phyloP scores from a whole-genome alignment of 768 basidiomycete species.

The Lyophyllum semitale region DNA sequence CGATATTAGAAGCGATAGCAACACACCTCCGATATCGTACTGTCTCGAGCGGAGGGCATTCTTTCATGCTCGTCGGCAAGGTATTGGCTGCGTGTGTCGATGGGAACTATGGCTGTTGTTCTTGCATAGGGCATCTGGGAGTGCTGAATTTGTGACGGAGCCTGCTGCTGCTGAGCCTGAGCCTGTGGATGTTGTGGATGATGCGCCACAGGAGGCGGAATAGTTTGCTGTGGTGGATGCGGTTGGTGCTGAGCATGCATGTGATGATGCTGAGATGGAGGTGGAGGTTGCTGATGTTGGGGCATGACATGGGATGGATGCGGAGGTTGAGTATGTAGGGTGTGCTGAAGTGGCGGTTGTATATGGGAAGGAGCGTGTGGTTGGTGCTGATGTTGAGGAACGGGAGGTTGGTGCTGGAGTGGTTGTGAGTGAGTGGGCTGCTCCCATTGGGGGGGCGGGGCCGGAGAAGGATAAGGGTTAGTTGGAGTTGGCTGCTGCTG shows the following conservation, averaged over 20 bases:
- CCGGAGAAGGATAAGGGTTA: constrained; percentile 49
- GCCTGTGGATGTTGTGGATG: constrained; percentile 14
- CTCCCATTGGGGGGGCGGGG: constrained; percentile 45
- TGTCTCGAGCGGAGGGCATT: constrained; percentile 33
- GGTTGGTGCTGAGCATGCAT: constrained; percentile 16
- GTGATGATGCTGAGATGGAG: constrained; percentile 19
- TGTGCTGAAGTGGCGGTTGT: constrained; percentile 16
- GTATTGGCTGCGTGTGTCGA: constrained; percentile 41
- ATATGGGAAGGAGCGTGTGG: constrained; percentile 14
- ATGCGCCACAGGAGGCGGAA: constrained; percentile 14
- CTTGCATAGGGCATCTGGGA: constrained; percentile 33
- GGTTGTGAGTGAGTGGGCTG: constrained; percentile 30
- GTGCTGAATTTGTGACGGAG: constrained; percentile 25
- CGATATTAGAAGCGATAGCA: neutral
- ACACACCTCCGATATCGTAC: constrained; percentile 46
- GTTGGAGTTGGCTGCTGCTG: constrained; percentile 39
- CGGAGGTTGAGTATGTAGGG: constrained; percentile 18
- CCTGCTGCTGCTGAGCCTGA: constrained; percentile 17
- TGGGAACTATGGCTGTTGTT: constrained; percentile 45
- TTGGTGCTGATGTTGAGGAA: constrained; percentile 21
- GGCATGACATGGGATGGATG: constrained; percentile 23
- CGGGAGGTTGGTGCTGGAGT: constrained; percentile 24
- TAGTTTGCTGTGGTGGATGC: constrained; percentile 18
- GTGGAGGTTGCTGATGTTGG: constrained; percentile 24
- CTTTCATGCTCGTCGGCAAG: constrained; percentile 36